Evolutionary conservation across 306 rosid genomes (phyloP).

Genomic region (Benincasa hispida): DNA sequence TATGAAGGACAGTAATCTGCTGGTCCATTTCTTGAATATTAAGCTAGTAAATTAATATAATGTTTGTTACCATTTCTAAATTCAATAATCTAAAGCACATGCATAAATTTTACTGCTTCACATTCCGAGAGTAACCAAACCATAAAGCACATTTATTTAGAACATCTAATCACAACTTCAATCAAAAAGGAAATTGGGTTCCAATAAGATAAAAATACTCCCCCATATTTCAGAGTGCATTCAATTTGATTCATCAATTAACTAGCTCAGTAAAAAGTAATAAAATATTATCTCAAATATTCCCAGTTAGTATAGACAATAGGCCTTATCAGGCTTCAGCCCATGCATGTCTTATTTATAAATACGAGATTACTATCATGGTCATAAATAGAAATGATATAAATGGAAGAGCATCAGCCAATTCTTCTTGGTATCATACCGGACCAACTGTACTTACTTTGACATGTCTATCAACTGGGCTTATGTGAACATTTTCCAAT

Average conservation of each 20-base stretch:
- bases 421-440: background rate
- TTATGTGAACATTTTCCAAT: conserved; percentile 88
- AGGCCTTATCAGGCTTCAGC: background rate
- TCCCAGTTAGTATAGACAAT: background rate
- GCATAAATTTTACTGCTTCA: background rate
- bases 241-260: background rate
- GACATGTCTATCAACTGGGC: conserved; percentile 94
- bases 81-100: background rate
- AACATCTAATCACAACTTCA: background rate
- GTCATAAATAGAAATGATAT: background rate
- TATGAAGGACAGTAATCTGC: background rate
- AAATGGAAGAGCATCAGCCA: background rate
- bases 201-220: background rate
- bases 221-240: background rate
- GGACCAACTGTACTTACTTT: conserved; percentile 49
- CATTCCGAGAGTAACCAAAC: background rate
- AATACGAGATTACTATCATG: background rate
- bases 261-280: background rate
- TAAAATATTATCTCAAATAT: background rate
- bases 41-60: background rate
- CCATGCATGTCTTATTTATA: background rate
- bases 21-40: background rate
- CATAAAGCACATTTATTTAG: background rate
- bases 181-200: background rate
- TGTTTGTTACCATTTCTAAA: background rate